Conservation (phyloP, 2,329 filamentous ascomycete genomes). For the Davidsoniella eucalypti region DNA sequence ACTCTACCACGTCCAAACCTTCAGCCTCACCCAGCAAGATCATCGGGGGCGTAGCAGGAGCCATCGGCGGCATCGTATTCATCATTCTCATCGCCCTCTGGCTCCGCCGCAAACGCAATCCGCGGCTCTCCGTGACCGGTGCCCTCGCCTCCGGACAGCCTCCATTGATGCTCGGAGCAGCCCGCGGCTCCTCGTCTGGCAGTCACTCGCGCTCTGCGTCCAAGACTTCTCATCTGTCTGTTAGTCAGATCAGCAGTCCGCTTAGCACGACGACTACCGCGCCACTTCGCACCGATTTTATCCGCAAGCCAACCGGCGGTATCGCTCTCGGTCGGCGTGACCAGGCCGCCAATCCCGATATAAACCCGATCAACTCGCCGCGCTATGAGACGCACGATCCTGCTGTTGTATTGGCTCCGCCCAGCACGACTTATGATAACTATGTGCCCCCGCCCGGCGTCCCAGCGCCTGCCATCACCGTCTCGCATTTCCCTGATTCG, state of each 20-base stretch:
- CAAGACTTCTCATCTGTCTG: conserved; percentile 23
- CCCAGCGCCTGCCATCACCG: conserved; percentile 9
- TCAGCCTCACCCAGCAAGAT: conserved; percentile 26
- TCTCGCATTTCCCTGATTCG: not conserved
- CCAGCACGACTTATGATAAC: not conserved
- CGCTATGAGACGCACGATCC: conserved; percentile 7
- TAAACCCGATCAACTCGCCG: conserved; percentile 9
- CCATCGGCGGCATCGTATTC: conserved; percentile 25
- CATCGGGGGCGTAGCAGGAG: conserved; percentile 31
- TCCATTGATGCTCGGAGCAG: conserved; percentile 1
- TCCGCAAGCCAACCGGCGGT: conserved; percentile 23
- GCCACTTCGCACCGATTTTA: conserved; percentile 35
- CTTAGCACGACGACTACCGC: conserved; percentile 24
- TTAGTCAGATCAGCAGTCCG: conserved; percentile 38
- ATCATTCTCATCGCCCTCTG: conserved; percentile 26
- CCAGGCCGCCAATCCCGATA: not conserved
- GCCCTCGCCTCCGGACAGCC: conserved; percentile 9
- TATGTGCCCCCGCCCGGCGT: conserved; percentile 6
- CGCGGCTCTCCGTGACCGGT: conserved; percentile 12
- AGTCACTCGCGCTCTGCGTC: conserved; percentile 12
- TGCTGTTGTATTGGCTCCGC: not conserved
- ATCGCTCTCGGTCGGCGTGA: conserved; percentile 6
- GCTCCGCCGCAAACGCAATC: conserved; percentile 20
- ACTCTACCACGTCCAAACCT: conserved; percentile 2
- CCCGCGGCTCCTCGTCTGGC: not conserved